These are phyloP conservation scores for Coemansia javaensis DNA, from an alignment of 192 early-diverging fungal genomes.

Conservation along the genomic window DNA sequence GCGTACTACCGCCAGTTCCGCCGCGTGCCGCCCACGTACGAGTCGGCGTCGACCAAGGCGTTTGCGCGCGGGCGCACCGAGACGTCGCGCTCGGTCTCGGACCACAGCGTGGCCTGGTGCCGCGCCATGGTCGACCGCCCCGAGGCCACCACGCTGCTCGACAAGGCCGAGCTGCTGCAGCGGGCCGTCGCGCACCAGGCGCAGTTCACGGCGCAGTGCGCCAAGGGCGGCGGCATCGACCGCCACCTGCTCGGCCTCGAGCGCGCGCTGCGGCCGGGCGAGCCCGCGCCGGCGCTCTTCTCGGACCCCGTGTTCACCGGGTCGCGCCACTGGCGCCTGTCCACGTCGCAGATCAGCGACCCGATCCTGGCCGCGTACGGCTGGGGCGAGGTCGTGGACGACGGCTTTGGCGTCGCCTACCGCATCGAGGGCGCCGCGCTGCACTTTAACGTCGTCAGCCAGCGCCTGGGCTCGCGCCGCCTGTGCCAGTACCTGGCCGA, in stretches of 20 bases:
- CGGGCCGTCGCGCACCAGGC: conserved; percentile 51
- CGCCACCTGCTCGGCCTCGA: conserved; percentile 67
- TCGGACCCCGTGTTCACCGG: conserved; percentile 54
- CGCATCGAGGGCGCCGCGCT: conserved; percentile 47
- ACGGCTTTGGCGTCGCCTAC: conserved; percentile 56
- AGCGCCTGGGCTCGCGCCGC: conserved; percentile 44
- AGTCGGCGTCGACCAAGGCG: conserved; percentile 64
- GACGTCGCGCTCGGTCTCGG: conserved; percentile 69
- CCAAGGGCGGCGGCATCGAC: conserved; percentile 62
- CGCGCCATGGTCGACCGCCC: conserved; percentile 50
- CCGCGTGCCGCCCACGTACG: conserved; percentile 63
- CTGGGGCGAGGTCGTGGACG: conserved; percentile 58
- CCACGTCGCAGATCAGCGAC: conserved; percentile 58
- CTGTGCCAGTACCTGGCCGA: conserved; percentile 59
- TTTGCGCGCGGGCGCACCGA: conserved; percentile 70
- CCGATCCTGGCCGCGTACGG: conserved; percentile 53
- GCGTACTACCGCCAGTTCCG: conserved; percentile 63
- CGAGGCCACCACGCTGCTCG: conserved; percentile 40
- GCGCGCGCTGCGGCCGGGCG: conserved; percentile 43
- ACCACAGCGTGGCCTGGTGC: conserved; percentile 55
- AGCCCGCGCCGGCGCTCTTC: conserved; percentile 41
- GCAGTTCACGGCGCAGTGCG: conserved; percentile 54
- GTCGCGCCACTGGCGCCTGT: conserved; percentile 61
- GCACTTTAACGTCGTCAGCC: conserved; percentile 51
- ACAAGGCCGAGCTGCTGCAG: conserved; percentile 49